Evolutionary conservation across 2,329 filamentous ascomycete species (phyloP).

Genomic region (Fusarium falciforme): DNA sequence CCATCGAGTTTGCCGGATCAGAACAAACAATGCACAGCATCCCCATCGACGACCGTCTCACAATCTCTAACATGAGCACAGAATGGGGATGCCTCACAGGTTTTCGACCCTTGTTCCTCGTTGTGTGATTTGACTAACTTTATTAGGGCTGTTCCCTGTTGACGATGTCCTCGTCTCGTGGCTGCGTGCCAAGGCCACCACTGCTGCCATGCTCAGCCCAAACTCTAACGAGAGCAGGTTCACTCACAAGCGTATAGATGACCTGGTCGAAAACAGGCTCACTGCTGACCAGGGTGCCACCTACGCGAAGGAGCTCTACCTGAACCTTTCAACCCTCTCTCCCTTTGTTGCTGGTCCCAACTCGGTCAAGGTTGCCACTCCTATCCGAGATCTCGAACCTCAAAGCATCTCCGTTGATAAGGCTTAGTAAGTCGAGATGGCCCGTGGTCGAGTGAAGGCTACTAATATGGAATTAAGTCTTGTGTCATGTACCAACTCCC

Average conservation of each 20-base stretch:
- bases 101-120: too few species aligned
- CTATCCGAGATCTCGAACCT: conserved; percentile 76
- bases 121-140: background rate
- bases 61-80: conserved; percentile 84
- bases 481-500: conserved; percentile 89
- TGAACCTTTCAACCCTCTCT: conserved; percentile 85
- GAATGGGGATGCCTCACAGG: conserved; percentile 70
- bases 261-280: conserved; percentile 74
- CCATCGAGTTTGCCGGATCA: conserved; percentile 86
- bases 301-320: conserved; percentile 85
- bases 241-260: conserved; percentile 78
- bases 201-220: conserved; percentile 68
- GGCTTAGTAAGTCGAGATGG: conserved; percentile 65
- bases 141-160: conserved; percentile 75
- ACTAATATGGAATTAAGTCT: conserved; percentile 51
- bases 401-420: conserved; percentile 83
- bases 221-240: conserved; percentile 68
- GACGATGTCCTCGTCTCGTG: conserved; percentile 78
- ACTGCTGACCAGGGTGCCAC: conserved; percentile 79
- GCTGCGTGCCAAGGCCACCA: conserved; percentile 81
- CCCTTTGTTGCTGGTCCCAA: conserved; percentile 91
- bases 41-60: conserved; percentile 77
- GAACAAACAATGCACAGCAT: conserved; percentile 81
- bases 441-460: background rate
- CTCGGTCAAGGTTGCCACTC: conserved; percentile 87